phyloP scores from a whole-genome alignment of 2,329 filamentous ascomycete genomes.

The Aspergillus sp. region DNA sequence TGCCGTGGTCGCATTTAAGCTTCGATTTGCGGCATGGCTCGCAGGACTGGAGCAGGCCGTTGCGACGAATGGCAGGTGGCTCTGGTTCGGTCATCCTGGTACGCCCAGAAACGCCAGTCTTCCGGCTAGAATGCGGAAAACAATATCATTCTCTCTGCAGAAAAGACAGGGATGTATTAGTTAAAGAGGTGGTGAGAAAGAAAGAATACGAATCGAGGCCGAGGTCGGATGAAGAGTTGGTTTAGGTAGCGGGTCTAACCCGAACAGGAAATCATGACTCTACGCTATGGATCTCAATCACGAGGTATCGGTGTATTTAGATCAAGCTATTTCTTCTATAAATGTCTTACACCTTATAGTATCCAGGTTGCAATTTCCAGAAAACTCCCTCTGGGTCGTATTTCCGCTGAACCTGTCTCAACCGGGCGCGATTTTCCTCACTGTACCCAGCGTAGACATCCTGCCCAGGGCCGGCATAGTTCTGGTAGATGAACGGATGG shows the following conservation, averaged over 20 bases:
- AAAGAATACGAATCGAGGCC: not conserved
- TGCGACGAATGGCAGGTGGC: slow-evolving; percentile 32
- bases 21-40: slow-evolving; percentile 41
- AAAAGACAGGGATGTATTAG: not conserved
- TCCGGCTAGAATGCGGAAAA: not conserved
- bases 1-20: slow-evolving; percentile 36
- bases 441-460: too few species aligned
- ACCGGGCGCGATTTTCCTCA: too few species aligned
- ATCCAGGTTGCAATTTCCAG: too few species aligned
- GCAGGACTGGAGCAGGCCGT: slow-evolving; percentile 38
- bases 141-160: not conserved
- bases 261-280: not conserved
- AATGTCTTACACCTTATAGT: too few species aligned
- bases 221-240: not conserved
- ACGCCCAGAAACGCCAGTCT: not conserved
- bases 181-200: not conserved
- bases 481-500: too few species aligned
- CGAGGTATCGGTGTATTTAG: too few species aligned
- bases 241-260: not conserved
- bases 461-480: too few species aligned
- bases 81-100: slow-evolving; percentile 7
- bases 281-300: not conserved
- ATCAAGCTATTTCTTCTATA: too few species aligned
- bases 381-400: too few species aligned
- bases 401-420: too few species aligned